Percentiles rank a stretch among this genome's conserved stretches.
Conservation (phyloP, 441 rosid genomes). For the Croton setiger region DNA sequence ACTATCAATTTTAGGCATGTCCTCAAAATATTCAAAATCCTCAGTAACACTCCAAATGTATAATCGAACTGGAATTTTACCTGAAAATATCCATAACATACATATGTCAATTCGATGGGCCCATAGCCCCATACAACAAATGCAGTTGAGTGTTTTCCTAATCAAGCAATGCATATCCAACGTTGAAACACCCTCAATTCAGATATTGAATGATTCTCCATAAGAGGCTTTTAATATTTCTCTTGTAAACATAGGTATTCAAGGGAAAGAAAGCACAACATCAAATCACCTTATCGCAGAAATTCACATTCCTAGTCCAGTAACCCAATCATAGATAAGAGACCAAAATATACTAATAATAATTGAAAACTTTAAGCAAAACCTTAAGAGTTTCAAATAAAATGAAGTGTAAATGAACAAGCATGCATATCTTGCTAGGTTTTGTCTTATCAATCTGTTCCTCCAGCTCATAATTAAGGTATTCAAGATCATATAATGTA, state of each 20-base stretch:
- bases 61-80: slow-evolving; percentile 80
- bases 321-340: no score
- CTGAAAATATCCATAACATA: slow-evolving; percentile 30
- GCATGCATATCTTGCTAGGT: not conserved
- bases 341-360: not conserved
- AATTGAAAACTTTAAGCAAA: not conserved
- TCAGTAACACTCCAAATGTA: slow-evolving; percentile 51
- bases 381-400: not conserved
- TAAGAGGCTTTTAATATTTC: no score
- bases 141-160: no score
- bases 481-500: not conserved
- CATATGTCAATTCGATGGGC: no score
- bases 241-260: no score
- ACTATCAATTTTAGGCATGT: slow-evolving; percentile 50
- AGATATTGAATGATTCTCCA: no score
- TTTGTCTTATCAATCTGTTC: not conserved
- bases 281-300: no score
- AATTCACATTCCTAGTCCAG: no score
- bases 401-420: not conserved
- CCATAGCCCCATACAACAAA: no score
- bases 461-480: not conserved
- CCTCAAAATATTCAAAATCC: slow-evolving; percentile 71
- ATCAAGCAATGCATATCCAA: no score
- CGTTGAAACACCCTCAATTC: no score
- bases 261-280: no score